Conservation (phyloP, 768 basidiomycete genomes). For the Trametes villosa region DNA sequence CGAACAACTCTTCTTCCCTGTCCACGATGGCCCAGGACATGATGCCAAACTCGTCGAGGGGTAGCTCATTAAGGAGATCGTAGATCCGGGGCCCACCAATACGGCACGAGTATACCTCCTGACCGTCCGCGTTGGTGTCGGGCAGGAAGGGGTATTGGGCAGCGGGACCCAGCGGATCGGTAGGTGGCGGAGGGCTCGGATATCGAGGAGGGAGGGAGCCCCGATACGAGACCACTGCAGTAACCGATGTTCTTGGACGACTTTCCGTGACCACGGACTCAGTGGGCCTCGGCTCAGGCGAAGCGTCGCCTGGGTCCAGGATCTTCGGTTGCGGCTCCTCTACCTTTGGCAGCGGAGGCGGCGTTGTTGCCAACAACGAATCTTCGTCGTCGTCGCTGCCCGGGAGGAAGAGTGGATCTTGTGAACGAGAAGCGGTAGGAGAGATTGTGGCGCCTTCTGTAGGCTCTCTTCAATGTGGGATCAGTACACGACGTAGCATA, state of each 20-base stretch:
- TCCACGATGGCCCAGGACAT: slow-evolving; percentile 73
- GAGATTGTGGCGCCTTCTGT: too few species aligned
- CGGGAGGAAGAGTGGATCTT: slow-evolving; percentile 1
- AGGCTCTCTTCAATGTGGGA: too few species aligned
- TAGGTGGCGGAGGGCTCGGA: slow-evolving; percentile 27
- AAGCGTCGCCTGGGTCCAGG: background rate
- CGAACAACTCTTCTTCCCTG: slow-evolving; percentile 76
- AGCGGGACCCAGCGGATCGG: slow-evolving; percentile 28
- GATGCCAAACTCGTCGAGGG: slow-evolving; percentile 65
- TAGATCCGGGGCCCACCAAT: slow-evolving; percentile 67
- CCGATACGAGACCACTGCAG: background rate
- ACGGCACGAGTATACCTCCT: slow-evolving; percentile 56
- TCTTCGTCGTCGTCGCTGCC: slow-evolving; percentile 4
- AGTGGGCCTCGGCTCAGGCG: background rate
- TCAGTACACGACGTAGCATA: too few species aligned
- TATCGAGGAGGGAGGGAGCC: slow-evolving; percentile 23
- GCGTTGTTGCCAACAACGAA: slow-evolving; percentile 8
- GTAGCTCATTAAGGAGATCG: slow-evolving; percentile 63
- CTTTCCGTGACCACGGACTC: background rate
- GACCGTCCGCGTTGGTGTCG: slow-evolving; percentile 4
- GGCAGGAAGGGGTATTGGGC: slow-evolving; percentile 29
- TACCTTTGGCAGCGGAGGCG: background rate
- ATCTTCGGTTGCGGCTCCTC: background rate
- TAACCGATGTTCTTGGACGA: too few species aligned
- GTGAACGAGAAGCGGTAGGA: background rate